These are phyloP conservation scores for Abelmoschus esculentus DNA, from an alignment of 345 rosid species.

Conservation along the genomic window DNA sequence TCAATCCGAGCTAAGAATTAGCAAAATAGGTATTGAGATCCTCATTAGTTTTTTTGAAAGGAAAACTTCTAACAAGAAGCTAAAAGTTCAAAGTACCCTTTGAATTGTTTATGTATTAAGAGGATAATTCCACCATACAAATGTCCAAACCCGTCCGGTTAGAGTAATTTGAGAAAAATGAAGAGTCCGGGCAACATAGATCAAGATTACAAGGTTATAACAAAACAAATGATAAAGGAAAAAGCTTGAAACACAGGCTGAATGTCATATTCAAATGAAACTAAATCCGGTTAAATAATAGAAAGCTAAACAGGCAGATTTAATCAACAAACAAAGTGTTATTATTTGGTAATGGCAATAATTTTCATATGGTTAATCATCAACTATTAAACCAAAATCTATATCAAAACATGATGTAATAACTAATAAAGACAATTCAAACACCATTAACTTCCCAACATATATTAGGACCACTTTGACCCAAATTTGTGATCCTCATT, in stretches of 20 bases:
- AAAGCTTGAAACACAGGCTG: neutral
- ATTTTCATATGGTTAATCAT: neutral
- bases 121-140: neutral
- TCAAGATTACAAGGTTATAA: neutral
- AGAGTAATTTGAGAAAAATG: neutral
- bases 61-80: neutral
- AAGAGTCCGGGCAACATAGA: neutral
- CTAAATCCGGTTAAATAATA: neutral
- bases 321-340: neutral
- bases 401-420: neutral
- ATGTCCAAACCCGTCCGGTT: neutral
- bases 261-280: neutral
- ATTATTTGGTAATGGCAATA: slow-evolving; percentile 1
- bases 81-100: neutral
- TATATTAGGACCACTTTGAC: neutral
- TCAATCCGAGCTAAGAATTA: neutral
- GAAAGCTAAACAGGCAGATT: neutral
- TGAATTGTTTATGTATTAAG: no score
- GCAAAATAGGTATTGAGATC: neutral
- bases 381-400: neutral
- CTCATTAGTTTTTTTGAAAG: neutral
- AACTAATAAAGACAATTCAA: neutral
- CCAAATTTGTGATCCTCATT: neutral
- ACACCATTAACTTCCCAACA: neutral
- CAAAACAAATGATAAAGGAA: neutral